Base-by-base conservation (phyloP, 2,329 filamentous ascomycete species). In the Scortechinia acanthostroma region DNA sequence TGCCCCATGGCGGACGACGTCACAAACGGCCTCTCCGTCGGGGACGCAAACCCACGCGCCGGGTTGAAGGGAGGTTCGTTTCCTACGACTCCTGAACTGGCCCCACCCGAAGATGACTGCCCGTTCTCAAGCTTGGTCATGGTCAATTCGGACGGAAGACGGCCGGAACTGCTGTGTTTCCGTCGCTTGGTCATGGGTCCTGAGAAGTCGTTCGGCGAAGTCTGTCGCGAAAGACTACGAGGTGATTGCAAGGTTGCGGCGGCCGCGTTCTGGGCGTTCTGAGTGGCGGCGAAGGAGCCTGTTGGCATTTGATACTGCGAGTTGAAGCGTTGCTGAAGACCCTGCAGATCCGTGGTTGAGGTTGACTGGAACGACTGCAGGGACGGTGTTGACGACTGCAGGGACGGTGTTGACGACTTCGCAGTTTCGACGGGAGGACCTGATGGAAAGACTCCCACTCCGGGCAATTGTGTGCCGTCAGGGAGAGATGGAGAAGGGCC, bases 41-140 rank as follows among this genome's bases (percentile, higher is more conserved):
- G 75, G 3, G 76, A 80, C 2, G 70, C 66, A 2, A 69, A 62
- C 6, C 64, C 53, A 14, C 72, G 64, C 6, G 59, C 50, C 4
- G 57, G 48, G 15, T 55, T 50, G 43, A 51, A 51, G 55, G 54
- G 47, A 49, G 61, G 43, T 44, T 56, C 28, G 48, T 48, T 43
- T 53, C 55, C 14, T 55, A 61, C 57, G 51, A 63, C 50, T 61
- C 68, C 50, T 57, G 59, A 55, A 46, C 57, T 52, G 49, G 65
- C 56, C 54, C 67, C 56, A 53, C 74, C 56, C 52, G 59, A 57
- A 16, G 60, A 52, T 43, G 47, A 40, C 30, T 66, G 66, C 46
- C 60, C 68, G 2, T 78, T 82, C 52, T 93, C 86, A 25, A 93
- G 70, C 46, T 80, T 80, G 2, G 90, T 95, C 90, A 95, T 95